Evolutionary conservation across 2,329 filamentous ascomycete genomes (phyloP).

Genomic region (Leptoxyphium fumago): DNA sequence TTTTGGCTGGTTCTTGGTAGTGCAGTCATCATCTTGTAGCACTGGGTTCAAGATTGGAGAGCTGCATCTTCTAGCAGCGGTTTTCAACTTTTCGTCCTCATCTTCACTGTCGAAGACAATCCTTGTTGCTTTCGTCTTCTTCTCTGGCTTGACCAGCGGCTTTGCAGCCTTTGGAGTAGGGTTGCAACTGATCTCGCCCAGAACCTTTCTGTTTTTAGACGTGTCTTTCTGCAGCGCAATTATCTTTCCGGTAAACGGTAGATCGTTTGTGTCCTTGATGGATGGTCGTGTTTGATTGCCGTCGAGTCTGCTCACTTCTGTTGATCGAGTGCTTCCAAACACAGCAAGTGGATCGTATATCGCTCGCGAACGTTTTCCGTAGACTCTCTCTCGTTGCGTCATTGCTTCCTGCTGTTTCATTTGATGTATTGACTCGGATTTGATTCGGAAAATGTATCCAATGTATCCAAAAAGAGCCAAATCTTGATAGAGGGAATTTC

Average conservation of each 20-base stretch:
- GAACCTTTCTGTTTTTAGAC: conserved; percentile 5
- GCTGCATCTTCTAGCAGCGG: no score
- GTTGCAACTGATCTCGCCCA: conserved; percentile 11
- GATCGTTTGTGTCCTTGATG: conserved; percentile 1
- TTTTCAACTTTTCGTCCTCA: no score
- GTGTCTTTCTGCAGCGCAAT: conserved; percentile 1
- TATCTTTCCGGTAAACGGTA: not conserved
- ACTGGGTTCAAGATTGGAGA: no score
- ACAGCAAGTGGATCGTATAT: conserved; percentile 11
- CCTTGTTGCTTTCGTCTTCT: not conserved
- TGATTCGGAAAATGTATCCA: no score
- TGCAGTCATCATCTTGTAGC: no score
- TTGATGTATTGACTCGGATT: not conserved
- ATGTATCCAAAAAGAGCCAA: no score
- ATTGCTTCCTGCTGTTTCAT: not conserved
- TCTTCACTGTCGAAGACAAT: no score
- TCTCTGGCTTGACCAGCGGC: not conserved
- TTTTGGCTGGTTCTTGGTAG: no score
- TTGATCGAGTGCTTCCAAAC: conserved; percentile 8
- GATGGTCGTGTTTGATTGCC: not conserved
- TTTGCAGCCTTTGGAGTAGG: conserved; percentile 6
- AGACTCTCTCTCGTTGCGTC: conserved; percentile 23
- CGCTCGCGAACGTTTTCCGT: conserved; percentile 24
- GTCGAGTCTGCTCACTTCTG: no score
- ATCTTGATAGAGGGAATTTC: no score